These are phyloP conservation scores for Penicillium sp. DNA, from an alignment of 2,329 filamentous ascomycete genomes.

Conservation along the genomic window DNA sequence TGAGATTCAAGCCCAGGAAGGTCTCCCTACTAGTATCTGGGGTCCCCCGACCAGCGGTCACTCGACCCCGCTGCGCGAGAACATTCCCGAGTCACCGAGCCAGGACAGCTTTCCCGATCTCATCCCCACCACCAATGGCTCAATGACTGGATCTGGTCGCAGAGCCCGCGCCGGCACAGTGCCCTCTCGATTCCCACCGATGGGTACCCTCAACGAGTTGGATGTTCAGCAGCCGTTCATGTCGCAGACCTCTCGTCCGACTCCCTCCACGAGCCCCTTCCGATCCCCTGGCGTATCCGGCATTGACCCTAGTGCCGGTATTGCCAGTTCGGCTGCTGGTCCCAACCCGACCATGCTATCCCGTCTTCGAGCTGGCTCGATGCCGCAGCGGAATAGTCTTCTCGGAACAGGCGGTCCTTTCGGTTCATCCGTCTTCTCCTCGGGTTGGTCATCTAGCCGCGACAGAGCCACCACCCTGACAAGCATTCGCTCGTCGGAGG, in stretches of 20 bases:
- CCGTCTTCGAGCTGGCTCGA: conserved; percentile 84
- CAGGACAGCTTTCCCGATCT: conserved; percentile 92
- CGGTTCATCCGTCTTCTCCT: conserved; percentile 83
- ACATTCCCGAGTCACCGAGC: conserved; percentile 93
- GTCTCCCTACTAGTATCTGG: conserved; percentile 78
- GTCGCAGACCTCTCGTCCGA: conserved; percentile 79
- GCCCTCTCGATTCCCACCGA: conserved; percentile 89
- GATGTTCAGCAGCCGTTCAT: conserved; percentile 61
- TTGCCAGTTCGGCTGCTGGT: conserved; percentile 48
- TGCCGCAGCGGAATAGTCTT: conserved; percentile 83
- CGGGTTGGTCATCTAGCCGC: conserved; percentile 78
- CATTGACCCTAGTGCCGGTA: conserved; percentile 43
- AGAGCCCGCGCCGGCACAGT: conserved; percentile 90
- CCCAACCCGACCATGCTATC: conserved; percentile 76
- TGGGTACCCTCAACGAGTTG: conserved; percentile 61
- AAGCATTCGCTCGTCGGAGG: conserved; percentile 85
- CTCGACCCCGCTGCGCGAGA: conserved; percentile 93
- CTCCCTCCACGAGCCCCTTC: conserved; percentile 85
- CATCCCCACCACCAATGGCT: conserved; percentile 68
- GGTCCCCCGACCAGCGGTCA: conserved; percentile 95
- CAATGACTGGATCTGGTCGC: conserved; percentile 66
- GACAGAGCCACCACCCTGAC: conserved; percentile 86
- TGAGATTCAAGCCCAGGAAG: conserved; percentile 97
- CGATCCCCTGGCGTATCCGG: conserved; percentile 59
- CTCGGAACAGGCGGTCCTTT: conserved; percentile 67